Percentiles rank a stretch among this genome's conserved stretches.
Evolutionary conservation across 495 filamentous ascomycete species (phyloP).

Genomic region (Umbilicaria muhlenbergii): DNA sequence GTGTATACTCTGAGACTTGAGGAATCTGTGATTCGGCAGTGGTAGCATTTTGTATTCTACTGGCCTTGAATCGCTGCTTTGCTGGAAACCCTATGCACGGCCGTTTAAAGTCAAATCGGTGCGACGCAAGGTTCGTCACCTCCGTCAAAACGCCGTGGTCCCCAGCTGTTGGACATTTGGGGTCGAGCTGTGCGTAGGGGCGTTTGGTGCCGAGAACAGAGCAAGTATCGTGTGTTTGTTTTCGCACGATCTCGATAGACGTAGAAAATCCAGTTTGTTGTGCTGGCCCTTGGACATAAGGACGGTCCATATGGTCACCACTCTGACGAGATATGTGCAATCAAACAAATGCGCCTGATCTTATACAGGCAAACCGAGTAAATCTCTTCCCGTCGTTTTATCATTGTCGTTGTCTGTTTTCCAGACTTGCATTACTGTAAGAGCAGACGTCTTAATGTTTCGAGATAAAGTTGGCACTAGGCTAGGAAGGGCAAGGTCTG

Average conservation of each 20-base stretch:
- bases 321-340: too few species aligned
- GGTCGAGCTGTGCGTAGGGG: slow-evolving; percentile 11
- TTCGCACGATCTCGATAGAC: slow-evolving; percentile 28
- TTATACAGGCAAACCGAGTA: too few species aligned
- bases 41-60: slow-evolving; percentile 3
- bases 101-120: too few species aligned
- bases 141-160: slow-evolving; percentile 3
- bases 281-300: too few species aligned
- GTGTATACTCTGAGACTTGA: slow-evolving; percentile 27
- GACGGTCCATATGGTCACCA: too few species aligned
- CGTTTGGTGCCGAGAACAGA: slow-evolving; percentile 29
- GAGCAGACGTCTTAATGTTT: too few species aligned
- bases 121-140: not conserved
- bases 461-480: too few species aligned
- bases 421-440: too few species aligned
- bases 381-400: too few species aligned
- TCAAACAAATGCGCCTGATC: too few species aligned
- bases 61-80: not conserved
- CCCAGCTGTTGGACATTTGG: slow-evolving; percentile 6
- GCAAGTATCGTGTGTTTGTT: slow-evolving; percentile 21
- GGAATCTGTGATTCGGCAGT: slow-evolving; percentile 11
- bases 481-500: too few species aligned
- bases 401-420: too few species aligned
- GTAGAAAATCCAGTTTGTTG: slow-evolving; percentile 23
- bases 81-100: not conserved